Base-by-base conservation (phyloP, 768 basidiomycete species). In the Phlegmacium glaucopus region DNA sequence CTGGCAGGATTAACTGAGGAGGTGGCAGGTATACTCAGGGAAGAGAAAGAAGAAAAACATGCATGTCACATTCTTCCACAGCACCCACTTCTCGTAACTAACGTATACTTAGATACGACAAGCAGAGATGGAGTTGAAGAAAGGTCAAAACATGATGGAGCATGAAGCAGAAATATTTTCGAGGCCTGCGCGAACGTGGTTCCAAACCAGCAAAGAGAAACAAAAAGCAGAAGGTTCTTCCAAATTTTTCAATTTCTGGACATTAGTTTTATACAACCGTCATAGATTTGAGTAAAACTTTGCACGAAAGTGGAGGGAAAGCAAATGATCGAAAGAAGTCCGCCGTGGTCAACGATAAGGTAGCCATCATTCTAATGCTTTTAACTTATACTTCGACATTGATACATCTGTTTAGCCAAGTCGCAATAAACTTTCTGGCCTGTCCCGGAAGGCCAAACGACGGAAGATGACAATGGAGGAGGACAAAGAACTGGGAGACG, bases 131-230 rank as follows among this genome's bases (percentile, higher is more conserved):
- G 91, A 98, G 64, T 60, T 99, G 22, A 84, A 77, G 55, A 99
- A 97, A 65, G 91, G 94, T 16, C 80, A 95, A 68, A 99, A 99
- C 64, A 83, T 98, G 77, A 81, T 97, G 41, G 87, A 96, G 62
- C 92, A 98, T 53, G 80, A 90, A 65, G 80, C 76, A 9, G 95
- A 98, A 70, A 99, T 99, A 56, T 90, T 83, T 64, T 85, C 90
- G 16, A 76, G 94, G 48, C 96, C 96, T 5, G 92, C 93, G 13
- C 79, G 95, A 57, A 97, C 94, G n/a, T 99, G 96, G 96, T 99
- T 99, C 77, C 96, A 97, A 69, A 82, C 77, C 8, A 74, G 76
- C 47, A 88, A 86, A 64, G 92, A 96, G 58, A 97, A 89, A 70
- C 67, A 75, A 52, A 80, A 78, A 50, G 78, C 92, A 4, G 81